Percentiles rank a stretch among this genome's conserved stretches.
Conservation (phyloP, 768 basidiomycete genomes). For the Amanita rimosa region DNA sequence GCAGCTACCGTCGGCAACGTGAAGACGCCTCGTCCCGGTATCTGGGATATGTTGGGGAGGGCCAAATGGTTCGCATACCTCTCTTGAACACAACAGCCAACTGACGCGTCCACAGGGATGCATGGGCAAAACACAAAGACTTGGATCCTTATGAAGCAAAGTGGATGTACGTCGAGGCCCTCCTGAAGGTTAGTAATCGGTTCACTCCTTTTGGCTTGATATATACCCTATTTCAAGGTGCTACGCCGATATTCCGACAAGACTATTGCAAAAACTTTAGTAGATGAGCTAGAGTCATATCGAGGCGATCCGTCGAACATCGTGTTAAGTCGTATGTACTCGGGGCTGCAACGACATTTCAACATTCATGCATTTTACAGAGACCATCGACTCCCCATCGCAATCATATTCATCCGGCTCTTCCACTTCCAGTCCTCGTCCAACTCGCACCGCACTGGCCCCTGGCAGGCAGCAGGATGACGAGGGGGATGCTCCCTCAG, state of each 20-base stretch:
- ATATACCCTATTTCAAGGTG: slow-evolving; percentile 34
- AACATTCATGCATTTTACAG: slow-evolving; percentile 14
- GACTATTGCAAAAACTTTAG: slow-evolving; percentile 62
- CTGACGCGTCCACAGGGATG: slow-evolving; percentile 50
- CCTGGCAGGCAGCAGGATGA: slow-evolving; percentile 3
- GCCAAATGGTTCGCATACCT: slow-evolving; percentile 72
- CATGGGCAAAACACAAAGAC: slow-evolving; percentile 91
- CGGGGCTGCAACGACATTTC: not conserved
- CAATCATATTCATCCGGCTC: slow-evolving; percentile 59
- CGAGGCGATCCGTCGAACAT: slow-evolving; percentile 57
- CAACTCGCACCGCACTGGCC: not conserved
- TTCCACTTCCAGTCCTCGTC: slow-evolving; percentile 33
- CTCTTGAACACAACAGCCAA: not conserved
- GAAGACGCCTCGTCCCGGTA: slow-evolving; percentile 61
- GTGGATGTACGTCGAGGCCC: slow-evolving; percentile 79
- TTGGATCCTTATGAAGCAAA: slow-evolving; percentile 72
- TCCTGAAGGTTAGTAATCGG: slow-evolving; percentile 55
- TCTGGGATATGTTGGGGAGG: slow-evolving; percentile 85
- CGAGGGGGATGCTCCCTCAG: slow-evolving; percentile 24
- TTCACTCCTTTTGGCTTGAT: not conserved
- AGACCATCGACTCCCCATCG: slow-evolving; percentile 34
- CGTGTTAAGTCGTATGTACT: slow-evolving; percentile 47
- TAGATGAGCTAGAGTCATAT: slow-evolving; percentile 70
- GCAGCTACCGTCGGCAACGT: slow-evolving; percentile 89
- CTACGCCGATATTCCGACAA: slow-evolving; percentile 77